These are phyloP conservation scores for Mycena maculata DNA, from an alignment of 768 basidiomycete genomes.

Conservation along the genomic window DNA sequence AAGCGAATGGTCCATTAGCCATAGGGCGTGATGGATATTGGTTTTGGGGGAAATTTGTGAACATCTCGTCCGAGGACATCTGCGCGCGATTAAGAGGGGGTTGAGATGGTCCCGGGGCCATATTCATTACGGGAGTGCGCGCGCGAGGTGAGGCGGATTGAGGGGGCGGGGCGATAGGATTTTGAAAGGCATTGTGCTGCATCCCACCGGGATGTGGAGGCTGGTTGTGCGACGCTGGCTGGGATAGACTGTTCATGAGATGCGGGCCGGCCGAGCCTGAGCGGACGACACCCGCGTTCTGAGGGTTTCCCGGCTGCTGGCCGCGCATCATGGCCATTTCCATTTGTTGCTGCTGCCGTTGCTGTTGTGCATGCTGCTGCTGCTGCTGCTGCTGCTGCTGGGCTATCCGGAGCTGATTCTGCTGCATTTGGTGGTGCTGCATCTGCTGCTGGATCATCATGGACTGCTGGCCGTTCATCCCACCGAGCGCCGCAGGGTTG, in stretches of 20 bases:
- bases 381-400: constrained; percentile 44
- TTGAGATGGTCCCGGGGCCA: constrained; percentile 53
- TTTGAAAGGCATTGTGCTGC: constrained; percentile 54
- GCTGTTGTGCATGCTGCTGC: constrained; percentile 47
- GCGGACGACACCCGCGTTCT: constrained; percentile 50
- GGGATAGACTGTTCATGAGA: constrained; percentile 61
- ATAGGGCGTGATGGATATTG: constrained; percentile 50
- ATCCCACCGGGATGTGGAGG: constrained; percentile 48
- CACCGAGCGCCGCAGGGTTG: constrained; percentile 19
- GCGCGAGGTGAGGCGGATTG: constrained; percentile 55
- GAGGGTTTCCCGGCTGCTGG: constrained; percentile 55
- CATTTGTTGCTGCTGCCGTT: constrained; percentile 43
- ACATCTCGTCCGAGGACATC: constrained; percentile 59
- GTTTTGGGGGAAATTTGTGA: constrained; percentile 53
- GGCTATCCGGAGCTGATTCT: constrained; percentile 46
- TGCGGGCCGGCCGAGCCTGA: constrained; percentile 55
- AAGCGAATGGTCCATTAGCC: constrained; percentile 53
- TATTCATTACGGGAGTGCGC: constrained; percentile 55
- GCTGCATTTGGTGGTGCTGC: constrained; percentile 47
- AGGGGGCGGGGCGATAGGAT: constrained; percentile 49
- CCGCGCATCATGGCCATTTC: constrained; percentile 53
- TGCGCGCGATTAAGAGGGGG: constrained; percentile 53
- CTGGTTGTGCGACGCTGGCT: constrained; percentile 46
- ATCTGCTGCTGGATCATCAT: constrained; percentile 42
- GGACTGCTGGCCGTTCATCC: constrained; percentile 16